A percentile compares a stretch with the other conserved stretches of the same genome.
Conservation (phyloP, 148 eudicot genomes). For the Beta vulgaris region DNA sequence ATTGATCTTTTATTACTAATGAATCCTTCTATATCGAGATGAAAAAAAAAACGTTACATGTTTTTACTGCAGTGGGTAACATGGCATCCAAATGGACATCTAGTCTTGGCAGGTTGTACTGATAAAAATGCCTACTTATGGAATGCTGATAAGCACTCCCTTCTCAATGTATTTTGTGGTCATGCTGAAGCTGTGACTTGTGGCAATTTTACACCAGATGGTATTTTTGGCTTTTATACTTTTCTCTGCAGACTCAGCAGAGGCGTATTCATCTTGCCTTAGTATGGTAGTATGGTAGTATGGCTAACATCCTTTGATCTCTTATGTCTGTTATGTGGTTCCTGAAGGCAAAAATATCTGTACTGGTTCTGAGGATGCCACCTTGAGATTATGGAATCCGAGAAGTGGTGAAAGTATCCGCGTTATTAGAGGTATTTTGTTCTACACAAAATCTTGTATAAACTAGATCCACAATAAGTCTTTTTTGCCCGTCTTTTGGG, state of each 20-base stretch:
- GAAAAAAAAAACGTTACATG: not conserved
- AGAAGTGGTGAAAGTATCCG: not conserved
- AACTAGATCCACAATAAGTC: no score
- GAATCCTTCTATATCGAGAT: no score
- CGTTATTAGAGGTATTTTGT: not conserved
- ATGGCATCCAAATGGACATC: slow-evolving; percentile 1
- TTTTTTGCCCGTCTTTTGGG: no score
- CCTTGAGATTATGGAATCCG: slow-evolving; percentile 1
- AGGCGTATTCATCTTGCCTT: not conserved
- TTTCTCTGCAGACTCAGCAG: no score
- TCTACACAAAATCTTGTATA: no score
- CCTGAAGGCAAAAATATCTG: not conserved
- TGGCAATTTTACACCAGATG: not conserved
- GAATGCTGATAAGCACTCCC: not conserved
- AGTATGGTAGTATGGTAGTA: no score
- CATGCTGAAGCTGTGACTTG: not conserved
- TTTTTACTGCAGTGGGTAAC: not conserved
- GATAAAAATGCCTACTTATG: not conserved
- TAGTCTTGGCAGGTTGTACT: not conserved
- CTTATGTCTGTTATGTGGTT: not conserved
- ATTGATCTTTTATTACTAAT: no score
- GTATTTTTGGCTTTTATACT: no score
- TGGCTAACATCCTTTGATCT: not conserved
- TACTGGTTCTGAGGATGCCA: not conserved
- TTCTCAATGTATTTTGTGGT: not conserved